Conservation (phyloP, 306 rosid genomes). For the Cucurbita argyrosperma region DNA sequence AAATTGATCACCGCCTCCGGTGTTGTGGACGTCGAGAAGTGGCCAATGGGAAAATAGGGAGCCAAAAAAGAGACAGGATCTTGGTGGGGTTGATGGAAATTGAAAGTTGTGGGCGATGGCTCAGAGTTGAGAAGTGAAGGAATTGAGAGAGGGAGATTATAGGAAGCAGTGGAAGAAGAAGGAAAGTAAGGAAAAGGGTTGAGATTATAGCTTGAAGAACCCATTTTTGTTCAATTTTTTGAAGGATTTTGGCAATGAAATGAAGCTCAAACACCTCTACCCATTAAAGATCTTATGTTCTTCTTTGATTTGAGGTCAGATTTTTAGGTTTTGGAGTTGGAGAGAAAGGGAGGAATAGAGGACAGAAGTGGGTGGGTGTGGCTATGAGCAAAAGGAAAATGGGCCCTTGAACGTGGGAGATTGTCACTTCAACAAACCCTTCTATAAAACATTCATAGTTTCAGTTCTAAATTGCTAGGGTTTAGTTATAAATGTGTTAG, state of each 20-base stretch:
- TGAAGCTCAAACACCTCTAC: neutral
- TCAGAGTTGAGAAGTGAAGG: neutral
- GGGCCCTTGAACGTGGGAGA: conserved; percentile 8
- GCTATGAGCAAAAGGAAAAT: neutral
- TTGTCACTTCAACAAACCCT: neutral
- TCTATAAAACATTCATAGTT: neutral
- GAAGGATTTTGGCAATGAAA: conserved; percentile 8
- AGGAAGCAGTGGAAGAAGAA: conserved; percentile 21
- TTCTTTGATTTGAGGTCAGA: neutral
- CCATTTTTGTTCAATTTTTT: conserved; percentile 17
- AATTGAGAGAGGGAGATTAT: conserved; percentile 4
- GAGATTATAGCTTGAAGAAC: conserved; percentile 23
- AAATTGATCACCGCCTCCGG: conserved; percentile 4
- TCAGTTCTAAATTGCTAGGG: neutral
- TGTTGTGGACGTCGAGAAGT: neutral
- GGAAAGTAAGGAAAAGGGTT: conserved; percentile 27
- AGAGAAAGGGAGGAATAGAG: neutral
- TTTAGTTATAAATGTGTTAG: neutral
- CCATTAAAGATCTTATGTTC: neutral
- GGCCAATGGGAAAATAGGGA: neutral
- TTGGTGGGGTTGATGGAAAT: conserved; percentile 1
- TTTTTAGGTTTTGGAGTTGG: neutral
- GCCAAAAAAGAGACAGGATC: conserved; percentile 15
- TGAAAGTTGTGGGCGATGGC: neutral
- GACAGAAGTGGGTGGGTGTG: conserved; percentile 3